Evolutionary conservation across 768 basidiomycete genomes (phyloP).

Genomic region (Epithele typhae): DNA sequence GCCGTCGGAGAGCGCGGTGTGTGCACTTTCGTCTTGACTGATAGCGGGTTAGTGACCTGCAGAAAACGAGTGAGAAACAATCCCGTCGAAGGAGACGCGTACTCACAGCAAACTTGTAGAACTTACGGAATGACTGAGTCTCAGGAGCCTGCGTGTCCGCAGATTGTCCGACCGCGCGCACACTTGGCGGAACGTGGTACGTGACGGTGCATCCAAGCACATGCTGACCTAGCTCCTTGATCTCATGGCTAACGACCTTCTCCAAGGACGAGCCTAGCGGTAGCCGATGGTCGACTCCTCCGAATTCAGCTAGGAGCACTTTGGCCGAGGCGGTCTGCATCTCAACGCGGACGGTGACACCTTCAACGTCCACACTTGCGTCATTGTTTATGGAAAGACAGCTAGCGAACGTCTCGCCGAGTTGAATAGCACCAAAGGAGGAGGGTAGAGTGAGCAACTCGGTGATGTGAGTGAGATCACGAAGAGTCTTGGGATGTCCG

Average conservation of each 20-base stretch:
- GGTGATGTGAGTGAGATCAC: constrained; percentile 75
- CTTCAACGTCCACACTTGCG: constrained; percentile 55
- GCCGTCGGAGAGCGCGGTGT: constrained; percentile 69
- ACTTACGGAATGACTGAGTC: constrained; percentile 76
- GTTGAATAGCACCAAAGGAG: constrained; percentile 81
- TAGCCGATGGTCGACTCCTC: constrained; percentile 47
- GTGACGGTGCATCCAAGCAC: constrained; percentile 81
- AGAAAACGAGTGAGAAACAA: not conserved
- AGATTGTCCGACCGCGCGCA: constrained; percentile 44
- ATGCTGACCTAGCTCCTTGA: constrained; percentile 91
- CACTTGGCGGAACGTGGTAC: constrained; percentile 67
- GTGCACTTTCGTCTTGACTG: constrained; percentile 94
- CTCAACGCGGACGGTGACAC: constrained; percentile 67
- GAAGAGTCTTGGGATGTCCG: constrained; percentile 78
- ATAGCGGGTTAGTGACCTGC: constrained; percentile 90
- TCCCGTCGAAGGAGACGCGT: not conserved
- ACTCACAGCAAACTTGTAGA: constrained; percentile 87
- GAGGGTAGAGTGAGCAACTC: constrained; percentile 78
- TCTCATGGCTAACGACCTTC: constrained; percentile 74
- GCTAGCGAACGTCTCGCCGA: constrained; percentile 86
- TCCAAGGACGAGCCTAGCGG: constrained; percentile 58
- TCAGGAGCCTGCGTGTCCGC: constrained; percentile 50
- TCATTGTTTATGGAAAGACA: constrained; percentile 84
- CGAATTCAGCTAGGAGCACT: constrained; percentile 56
- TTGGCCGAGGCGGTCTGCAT: constrained; percentile 81